A percentile compares a stretch with the other conserved stretches of the same genome.
Evolutionary conservation across 1,139 yeast genomes (phyloP).

Genomic region (Zygotorulaspora mrakii): DNA sequence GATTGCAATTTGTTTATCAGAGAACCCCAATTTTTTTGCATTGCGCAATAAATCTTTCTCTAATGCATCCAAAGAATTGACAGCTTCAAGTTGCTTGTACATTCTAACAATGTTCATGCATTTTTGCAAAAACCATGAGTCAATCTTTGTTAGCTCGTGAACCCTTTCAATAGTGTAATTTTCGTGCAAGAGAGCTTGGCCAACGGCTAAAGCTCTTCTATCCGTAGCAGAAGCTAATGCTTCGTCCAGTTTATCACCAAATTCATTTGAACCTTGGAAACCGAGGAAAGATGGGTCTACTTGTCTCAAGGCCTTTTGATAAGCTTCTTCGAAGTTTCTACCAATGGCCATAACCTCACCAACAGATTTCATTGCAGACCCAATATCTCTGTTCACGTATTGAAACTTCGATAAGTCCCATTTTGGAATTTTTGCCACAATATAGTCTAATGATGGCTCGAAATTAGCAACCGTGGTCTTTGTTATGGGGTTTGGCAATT

Average conservation of each 20-base stretch:
- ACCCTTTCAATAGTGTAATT: slow-evolving; percentile 87
- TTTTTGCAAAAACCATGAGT: slow-evolving; percentile 93
- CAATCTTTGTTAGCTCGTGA: slow-evolving; percentile 87
- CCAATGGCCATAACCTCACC: slow-evolving; percentile 99
- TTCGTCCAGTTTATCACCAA: slow-evolving; percentile 66
- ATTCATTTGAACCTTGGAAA: slow-evolving; percentile 75
- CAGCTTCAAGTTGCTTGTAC: slow-evolving; percentile 72
- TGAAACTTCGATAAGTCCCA: slow-evolving; percentile 97
- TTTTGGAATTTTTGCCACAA: slow-evolving; percentile 96
- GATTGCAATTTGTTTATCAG: slow-evolving; percentile 86
- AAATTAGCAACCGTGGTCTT: slow-evolving; percentile 94
- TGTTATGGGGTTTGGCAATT: slow-evolving; percentile 93
- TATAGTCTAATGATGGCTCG: slow-evolving; percentile 94
- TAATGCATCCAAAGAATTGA: slow-evolving; percentile 54
- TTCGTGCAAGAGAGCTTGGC: slow-evolving; percentile 90
- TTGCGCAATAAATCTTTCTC: slow-evolving; percentile 66
- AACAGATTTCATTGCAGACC: slow-evolving; percentile 96
- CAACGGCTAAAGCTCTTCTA: slow-evolving; percentile 97
- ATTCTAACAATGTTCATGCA: slow-evolving; percentile 84
- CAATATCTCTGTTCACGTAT: slow-evolving; percentile 88
- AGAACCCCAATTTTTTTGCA: slow-evolving; percentile 92
- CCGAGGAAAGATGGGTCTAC: slow-evolving; percentile 90
- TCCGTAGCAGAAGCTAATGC: slow-evolving; percentile 89
- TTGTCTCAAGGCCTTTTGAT: slow-evolving; percentile 97
- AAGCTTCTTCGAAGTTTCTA: slow-evolving; percentile 93